Percentiles rank a stretch among this genome's conserved stretches.
These are phyloP conservation scores for Globisporangium recalcitrans DNA, from an alignment of 352 stramenopile genomes.

Conservation along the genomic window DNA sequence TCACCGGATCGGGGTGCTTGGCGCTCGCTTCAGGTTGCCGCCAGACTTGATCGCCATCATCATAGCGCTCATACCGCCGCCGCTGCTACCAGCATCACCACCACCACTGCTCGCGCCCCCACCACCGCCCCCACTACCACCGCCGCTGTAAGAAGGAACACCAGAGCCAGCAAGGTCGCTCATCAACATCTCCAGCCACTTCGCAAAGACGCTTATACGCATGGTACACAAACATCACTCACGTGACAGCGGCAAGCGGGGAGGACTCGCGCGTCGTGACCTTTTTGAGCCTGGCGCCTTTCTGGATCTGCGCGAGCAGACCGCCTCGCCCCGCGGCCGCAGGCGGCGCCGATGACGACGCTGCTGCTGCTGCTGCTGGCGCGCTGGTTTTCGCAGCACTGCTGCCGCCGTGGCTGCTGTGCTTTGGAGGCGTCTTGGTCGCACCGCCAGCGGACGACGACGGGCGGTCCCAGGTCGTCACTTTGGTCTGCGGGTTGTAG, in stretches of 20 bases:
- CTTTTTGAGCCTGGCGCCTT: constrained; percentile 72
- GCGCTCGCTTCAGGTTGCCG: constrained; percentile 57
- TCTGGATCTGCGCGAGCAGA: constrained; percentile 67
- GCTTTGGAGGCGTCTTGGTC: constrained; percentile 34
- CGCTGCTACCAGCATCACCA: constrained; percentile 13
- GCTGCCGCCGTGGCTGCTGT: constrained; percentile 25
- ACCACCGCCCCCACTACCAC: constrained; percentile 3
- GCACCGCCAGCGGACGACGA: constrained; percentile 15
- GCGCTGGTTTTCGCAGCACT: neutral
- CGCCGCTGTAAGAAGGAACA: constrained; percentile 8
- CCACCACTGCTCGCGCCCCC: constrained; percentile 11
- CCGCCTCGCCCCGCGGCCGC: constrained; percentile 38
- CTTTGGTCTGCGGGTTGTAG: constrained; percentile 86
- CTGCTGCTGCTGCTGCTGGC: neutral
- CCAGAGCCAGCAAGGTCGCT: neutral
- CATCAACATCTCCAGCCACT: neutral
- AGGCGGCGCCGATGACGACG: constrained; percentile 11
- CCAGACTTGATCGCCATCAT: constrained; percentile 70
- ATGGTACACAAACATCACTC: neutral
- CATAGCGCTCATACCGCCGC: constrained; percentile 53
- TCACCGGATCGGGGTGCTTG: constrained; percentile 26
- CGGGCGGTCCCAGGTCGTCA: constrained; percentile 83
- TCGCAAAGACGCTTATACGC: too few species aligned
- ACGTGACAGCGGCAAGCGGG: constrained; percentile 40
- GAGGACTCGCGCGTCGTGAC: constrained; percentile 68